phyloP scores from a whole-genome alignment of 495 filamentous ascomycete genomes.

The Darksidea phi region DNA sequence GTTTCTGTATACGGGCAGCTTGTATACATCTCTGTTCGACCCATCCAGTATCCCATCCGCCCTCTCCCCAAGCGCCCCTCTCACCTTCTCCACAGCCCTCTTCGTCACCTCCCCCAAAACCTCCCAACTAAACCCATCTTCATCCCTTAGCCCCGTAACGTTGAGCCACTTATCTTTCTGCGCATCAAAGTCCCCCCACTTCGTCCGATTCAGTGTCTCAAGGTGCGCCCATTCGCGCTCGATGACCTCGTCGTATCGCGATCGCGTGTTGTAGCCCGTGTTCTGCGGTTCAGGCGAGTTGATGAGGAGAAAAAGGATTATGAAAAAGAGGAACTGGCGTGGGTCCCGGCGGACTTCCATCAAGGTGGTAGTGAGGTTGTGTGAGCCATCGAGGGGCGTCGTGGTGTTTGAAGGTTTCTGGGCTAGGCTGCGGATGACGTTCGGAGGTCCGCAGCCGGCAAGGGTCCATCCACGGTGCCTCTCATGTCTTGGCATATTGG shows the following conservation, averaged over 20 bases:
- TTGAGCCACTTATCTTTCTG: constrained; percentile 63
- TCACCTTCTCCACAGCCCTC: constrained; percentile 55
- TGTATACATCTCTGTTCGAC: constrained; percentile 35
- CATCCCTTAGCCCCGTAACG: constrained; percentile 68
- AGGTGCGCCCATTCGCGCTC: constrained; percentile 56
- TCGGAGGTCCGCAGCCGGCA: constrained; percentile 11
- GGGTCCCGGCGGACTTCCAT: constrained; percentile 41
- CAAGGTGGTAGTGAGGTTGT: constrained; percentile 7
- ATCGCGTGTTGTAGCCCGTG: constrained; percentile 42
- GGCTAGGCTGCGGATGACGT: constrained; percentile 1
- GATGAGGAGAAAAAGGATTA: constrained; percentile 43
- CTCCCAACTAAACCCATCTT: constrained; percentile 75
- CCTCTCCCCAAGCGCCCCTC: constrained; percentile 43
- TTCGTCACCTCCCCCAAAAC: constrained; percentile 55
- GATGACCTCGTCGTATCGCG: constrained; percentile 37
- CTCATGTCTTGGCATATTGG: background rate
- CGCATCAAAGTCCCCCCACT: constrained; percentile 72
- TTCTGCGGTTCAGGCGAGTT: constrained; percentile 44
- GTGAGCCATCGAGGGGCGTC: constrained; percentile 11
- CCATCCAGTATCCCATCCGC: constrained; percentile 33
- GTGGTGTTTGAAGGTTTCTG: background rate
- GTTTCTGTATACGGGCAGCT: constrained; percentile 69
- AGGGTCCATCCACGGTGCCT: background rate
- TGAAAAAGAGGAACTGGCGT: constrained; percentile 40
- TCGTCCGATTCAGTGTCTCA: constrained; percentile 64